Evolutionary conservation across 257 asterid genomes (phyloP).

Genomic region (Solanum chiquidenum): DNA sequence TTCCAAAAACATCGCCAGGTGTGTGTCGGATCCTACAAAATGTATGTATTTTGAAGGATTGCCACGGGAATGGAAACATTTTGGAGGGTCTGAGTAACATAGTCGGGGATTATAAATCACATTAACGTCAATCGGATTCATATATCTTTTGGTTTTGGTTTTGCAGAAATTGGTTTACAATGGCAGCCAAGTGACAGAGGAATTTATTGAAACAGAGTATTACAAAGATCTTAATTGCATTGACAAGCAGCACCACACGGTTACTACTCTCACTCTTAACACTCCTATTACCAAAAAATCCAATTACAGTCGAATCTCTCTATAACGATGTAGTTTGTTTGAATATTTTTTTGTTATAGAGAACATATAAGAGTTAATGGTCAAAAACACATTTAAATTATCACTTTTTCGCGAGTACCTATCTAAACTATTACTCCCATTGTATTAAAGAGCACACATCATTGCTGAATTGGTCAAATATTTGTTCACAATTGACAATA

Average conservation of each 20-base stretch:
- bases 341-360: neutral
- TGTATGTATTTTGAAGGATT: neutral
- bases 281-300: neutral
- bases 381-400: neutral
- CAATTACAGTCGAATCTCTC: neutral
- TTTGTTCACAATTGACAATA: neutral
- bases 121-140: neutral
- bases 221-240: constrained; percentile 66
- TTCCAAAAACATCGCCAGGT: neutral
- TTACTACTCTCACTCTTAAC: constrained; percentile 2
- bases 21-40: neutral
- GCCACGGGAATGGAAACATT: neutral
- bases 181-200: constrained; percentile 42
- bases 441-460: neutral
- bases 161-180: constrained; percentile 49
- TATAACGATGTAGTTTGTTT: neutral
- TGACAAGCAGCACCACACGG: constrained; percentile 92
- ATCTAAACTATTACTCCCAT: neutral
- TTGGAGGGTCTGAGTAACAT: neutral
- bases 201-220: constrained; percentile 77
- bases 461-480: neutral
- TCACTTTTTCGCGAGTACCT: neutral
- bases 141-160: neutral
- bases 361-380: neutral
- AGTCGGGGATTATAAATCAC: neutral